Evolutionary conservation across 495 filamentous ascomycete species (phyloP), one percentile per base, ranked within the genome.

Genomic region (Haplographium delicatum): DNA sequence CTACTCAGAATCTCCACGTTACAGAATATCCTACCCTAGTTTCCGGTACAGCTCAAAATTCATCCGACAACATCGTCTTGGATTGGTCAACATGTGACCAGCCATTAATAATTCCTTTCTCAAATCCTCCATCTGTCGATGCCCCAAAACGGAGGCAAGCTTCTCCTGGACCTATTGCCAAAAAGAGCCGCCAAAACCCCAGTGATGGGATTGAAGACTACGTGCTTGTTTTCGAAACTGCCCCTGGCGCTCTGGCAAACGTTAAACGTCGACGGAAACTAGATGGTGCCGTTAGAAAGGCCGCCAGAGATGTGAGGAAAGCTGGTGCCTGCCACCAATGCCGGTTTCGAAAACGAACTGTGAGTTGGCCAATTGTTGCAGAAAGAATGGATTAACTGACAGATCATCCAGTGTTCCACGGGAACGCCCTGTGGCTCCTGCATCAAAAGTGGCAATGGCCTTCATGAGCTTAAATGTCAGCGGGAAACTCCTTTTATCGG

Each of bases 321-420:
- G 53, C 53, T 0, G 53, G 53, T 24, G 46, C 53, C 34, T 56
- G 53, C 35, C 53, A 50, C 33, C 53, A 56, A 37, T 56, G 53
- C 41, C 47, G 53, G 31, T 56, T 56, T 51, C 50, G 53, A 18
- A 56, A 56, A 26, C 15, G 53, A 18, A 56, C 53, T 41, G 50
- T 46, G 31, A 46, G 50, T 53, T n/a, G n/a, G 7, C 25, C n/a
- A 15, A 28, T 27, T 10, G n/a, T 8, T 8, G 2, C 40, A n/a
- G 4, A 39, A 3, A n/a, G 13, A 13, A 27, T 10, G 10, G 1
- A 16, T 13, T 34, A 15, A n/a, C 46, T 49, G 11, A 39, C 13
- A 9, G 18, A 40, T 48, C 18, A 31, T 2, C 28, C 18, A 53
- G 46, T 56, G 53, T 27, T 56, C 53, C 31, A 56, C 53, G 8